Conservation (phyloP, 805 yeast species). For the Candida sakaeoensis region DNA sequence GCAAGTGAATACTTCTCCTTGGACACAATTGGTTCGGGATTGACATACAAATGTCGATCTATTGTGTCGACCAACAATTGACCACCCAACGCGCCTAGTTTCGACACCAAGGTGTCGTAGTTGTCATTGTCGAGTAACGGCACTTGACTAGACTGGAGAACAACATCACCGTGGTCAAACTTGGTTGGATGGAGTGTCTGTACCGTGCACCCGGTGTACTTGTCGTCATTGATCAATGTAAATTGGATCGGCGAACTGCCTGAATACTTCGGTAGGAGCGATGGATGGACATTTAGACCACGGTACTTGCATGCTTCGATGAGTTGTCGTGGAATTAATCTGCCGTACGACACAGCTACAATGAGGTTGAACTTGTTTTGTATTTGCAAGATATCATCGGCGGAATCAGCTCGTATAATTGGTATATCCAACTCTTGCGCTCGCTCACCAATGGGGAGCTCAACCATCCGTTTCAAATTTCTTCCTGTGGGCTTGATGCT, state of each 20-base stretch:
- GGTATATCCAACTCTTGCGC: constrained; percentile 32
- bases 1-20: constrained; percentile 50
- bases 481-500: constrained; percentile 65
- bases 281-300: constrained; percentile 91
- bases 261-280: constrained; percentile 72
- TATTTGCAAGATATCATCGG: constrained; percentile 31
- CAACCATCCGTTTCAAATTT: constrained; percentile 40
- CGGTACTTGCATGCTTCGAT: constrained; percentile 49
- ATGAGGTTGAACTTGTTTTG: constrained; percentile 51
- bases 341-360: constrained; percentile 91
- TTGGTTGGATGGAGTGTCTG: constrained; percentile 86
- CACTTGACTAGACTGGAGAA: constrained; percentile 52
- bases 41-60: constrained; percentile 21
- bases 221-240: constrained; percentile 63
- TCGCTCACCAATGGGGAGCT: constrained; percentile 50
- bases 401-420: constrained; percentile 50
- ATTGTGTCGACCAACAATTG: constrained; percentile 48
- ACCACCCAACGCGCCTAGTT: constrained; percentile 63
- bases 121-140: constrained; percentile 43
- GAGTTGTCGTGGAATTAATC: constrained; percentile 65
- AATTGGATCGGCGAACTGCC: constrained; percentile 91
- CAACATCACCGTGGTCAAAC: constrained; percentile 75
- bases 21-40: constrained; percentile 18
- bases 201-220: constrained; percentile 74
- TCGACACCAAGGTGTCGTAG: constrained; percentile 40